Evolutionary conservation across 495 filamentous ascomycete genomes (phyloP).

Genomic region (Daldinia decipiens): DNA sequence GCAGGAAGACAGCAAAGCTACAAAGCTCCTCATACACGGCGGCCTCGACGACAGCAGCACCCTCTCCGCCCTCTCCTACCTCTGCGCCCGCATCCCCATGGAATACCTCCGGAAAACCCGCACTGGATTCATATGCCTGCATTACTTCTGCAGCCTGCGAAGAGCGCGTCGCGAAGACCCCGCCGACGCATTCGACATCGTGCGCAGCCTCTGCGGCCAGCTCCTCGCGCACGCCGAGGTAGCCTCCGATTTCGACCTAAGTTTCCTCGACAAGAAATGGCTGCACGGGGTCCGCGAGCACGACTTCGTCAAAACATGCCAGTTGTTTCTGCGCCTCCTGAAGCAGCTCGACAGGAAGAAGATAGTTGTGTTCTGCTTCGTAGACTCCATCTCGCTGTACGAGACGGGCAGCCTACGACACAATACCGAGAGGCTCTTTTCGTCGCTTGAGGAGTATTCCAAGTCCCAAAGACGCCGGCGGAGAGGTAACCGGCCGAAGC

Average conservation of each 20-base stretch:
- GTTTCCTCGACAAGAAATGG: not conserved
- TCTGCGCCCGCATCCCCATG: not conserved
- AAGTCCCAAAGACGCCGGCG: not conserved
- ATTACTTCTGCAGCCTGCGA: not conserved
- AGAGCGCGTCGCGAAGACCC: not conserved
- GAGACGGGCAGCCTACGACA: not conserved
- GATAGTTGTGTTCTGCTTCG: not conserved
- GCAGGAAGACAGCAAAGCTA: not conserved
- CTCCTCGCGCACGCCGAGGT: not conserved
- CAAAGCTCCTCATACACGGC: not conserved
- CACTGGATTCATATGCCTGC: not conserved
- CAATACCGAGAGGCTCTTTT: not conserved
- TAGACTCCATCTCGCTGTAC: not conserved
- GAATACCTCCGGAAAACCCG: not conserved
- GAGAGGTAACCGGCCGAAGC: not conserved
- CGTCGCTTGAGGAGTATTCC: not conserved
- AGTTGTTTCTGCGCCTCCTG: not conserved
- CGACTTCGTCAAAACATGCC: not conserved
- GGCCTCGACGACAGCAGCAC: not conserved
- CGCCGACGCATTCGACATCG: not conserved
- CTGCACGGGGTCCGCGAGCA: not conserved
- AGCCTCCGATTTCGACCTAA: not conserved
- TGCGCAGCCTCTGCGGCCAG: not conserved
- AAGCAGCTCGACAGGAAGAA: not conserved
- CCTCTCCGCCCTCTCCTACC: not conserved